Evolutionary conservation across 106 monocot species (phyloP).

Genomic region (Xerophyta viscosa): DNA sequence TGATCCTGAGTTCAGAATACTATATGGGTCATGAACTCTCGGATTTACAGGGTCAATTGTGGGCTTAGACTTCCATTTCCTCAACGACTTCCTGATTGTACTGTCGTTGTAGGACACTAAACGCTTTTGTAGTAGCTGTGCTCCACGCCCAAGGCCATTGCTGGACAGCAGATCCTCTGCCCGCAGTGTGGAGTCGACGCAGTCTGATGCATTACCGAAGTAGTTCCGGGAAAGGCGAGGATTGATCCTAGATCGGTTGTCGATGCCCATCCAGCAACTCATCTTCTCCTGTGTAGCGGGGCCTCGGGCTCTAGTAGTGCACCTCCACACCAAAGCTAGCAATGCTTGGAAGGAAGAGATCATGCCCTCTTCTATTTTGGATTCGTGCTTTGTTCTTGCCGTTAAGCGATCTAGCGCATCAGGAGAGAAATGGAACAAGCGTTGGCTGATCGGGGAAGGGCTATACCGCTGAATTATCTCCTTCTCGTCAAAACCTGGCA

Average conservation of each 20-base stretch:
- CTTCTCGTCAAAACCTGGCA: too few species aligned
- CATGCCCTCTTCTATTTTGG: neutral
- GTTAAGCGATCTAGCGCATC: neutral
- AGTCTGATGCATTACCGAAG: too few species aligned
- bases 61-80: too few species aligned
- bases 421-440: neutral
- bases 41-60: too few species aligned
- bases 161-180: neutral
- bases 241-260: neutral
- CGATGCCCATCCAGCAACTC: neutral
- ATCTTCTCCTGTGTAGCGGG: neutral
- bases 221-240: too few species aligned
- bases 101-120: neutral
- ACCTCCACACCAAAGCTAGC: neutral
- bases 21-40: neutral
- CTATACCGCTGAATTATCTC: too few species aligned
- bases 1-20: neutral
- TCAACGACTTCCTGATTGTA: too few species aligned
- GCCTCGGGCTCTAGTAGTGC: neutral
- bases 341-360: neutral
- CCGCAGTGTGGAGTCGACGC: neutral
- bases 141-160: neutral
- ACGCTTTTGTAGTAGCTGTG: neutral
- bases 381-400: neutral
- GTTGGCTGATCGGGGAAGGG: neutral